phyloP scores from a whole-genome alignment of 306 rosid genomes.

The Prosopis cineraria region DNA sequence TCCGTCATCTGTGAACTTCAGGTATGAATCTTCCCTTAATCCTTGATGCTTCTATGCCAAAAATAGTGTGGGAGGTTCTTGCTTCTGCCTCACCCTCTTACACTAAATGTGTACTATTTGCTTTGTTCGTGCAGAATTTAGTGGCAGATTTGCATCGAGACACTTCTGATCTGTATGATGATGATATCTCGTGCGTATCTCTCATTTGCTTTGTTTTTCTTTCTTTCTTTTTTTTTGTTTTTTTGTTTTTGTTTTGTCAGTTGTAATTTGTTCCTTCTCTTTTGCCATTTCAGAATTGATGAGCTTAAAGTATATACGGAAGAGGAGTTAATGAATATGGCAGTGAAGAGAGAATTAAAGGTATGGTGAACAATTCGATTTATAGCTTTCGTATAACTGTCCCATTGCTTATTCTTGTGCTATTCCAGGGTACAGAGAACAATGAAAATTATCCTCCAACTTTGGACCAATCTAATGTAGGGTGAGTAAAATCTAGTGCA shows the following conservation, averaged over 20 bases:
- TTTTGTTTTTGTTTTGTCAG: not conserved
- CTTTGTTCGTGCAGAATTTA: constrained; percentile 50
- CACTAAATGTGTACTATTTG: not conserved
- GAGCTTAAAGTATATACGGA: constrained; percentile 76
- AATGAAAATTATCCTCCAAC: constrained; percentile 33
- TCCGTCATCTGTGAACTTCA: constrained; percentile 57
- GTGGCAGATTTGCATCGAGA: constrained; percentile 53
- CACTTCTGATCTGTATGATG: constrained; percentile 36
- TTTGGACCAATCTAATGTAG: constrained; percentile 35
- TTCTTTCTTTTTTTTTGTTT: too few species aligned
- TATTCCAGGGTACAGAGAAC: constrained; percentile 37
- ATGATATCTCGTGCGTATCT: constrained; percentile 61
- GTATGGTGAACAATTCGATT: constrained; percentile 21
- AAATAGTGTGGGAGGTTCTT: not conserved
- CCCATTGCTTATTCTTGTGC: not conserved
- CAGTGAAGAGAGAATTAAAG: constrained; percentile 64
- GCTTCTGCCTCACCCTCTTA: not conserved
- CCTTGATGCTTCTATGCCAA: not conserved
- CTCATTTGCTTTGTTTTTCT: not conserved
- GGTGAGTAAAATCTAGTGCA: constrained; percentile 21
- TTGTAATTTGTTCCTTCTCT: not conserved
- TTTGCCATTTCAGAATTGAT: constrained; percentile 54
- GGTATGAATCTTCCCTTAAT: constrained; percentile 40
- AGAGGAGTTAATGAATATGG: constrained; percentile 79
- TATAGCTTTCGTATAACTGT: not conserved